Conservation (phyloP, 2,329 filamentous ascomycete genomes). For the Aaosphaeria arxii region DNA sequence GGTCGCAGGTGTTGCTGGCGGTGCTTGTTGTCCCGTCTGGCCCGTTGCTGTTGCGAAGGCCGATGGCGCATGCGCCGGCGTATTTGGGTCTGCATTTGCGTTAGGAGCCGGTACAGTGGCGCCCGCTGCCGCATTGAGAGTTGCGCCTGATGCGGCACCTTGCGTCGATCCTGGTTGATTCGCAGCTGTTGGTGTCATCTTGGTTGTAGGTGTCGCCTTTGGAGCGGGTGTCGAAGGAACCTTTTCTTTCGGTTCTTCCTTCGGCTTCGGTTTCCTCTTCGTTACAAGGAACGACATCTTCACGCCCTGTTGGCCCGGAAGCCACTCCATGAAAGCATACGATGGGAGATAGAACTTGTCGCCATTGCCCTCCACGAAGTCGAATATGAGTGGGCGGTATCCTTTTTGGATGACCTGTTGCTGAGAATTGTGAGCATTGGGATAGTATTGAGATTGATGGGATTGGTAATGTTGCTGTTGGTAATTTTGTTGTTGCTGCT, state of each 20-base stretch:
- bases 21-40: not conserved
- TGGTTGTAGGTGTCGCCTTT: slow-evolving; percentile 9
- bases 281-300: slow-evolving; percentile 77
- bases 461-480: slow-evolving; percentile 11
- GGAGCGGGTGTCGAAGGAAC: slow-evolving; percentile 26
- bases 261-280: slow-evolving; percentile 53
- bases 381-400: slow-evolving; percentile 40
- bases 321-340: slow-evolving; percentile 71
- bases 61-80: not conserved
- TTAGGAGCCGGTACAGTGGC: slow-evolving; percentile 11
- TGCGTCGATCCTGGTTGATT: slow-evolving; percentile 7
- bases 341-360: slow-evolving; percentile 78
- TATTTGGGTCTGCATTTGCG: slow-evolving; percentile 3
- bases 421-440: slow-evolving; percentile 23
- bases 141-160: not conserved
- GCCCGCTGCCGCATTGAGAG: not conserved
- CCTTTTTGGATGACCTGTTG: slow-evolving; percentile 7
- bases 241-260: slow-evolving; percentile 43
- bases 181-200: slow-evolving; percentile 2
- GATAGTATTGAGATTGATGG: slow-evolving; percentile 22
- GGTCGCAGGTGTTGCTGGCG: not conserved
- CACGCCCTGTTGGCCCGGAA: slow-evolving; percentile 58
- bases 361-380: slow-evolving; percentile 48
- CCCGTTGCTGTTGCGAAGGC: slow-evolving; percentile 3
- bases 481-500: not conserved